Base-by-base conservation (phyloP, 1,284 basidiomycete species). In the Caloboletus firmus region DNA sequence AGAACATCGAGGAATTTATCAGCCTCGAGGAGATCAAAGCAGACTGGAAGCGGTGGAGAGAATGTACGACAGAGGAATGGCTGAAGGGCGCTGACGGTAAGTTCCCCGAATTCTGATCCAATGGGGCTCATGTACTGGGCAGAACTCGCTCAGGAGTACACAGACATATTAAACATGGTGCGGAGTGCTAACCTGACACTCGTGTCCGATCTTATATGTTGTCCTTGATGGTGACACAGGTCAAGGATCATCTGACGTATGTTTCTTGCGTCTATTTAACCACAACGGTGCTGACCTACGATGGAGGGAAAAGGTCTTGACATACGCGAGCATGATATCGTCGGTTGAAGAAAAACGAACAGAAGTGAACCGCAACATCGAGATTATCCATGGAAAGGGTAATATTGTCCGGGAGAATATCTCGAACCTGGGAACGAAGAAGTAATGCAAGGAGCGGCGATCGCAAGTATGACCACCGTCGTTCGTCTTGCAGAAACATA, bases 11-110 rank as follows among this genome's bases (percentile, higher is more conserved):
- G 3, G 58, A 63, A 18, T 52, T 60, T 37, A 9, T 72, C 20
- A 58, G 20, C 30, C 48, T 59, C 4, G 58, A 60, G 7, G 64
- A 68, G 30, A 59, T 65, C 12, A 50, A 56, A 24, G 53, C 51
- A 8, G 56, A 57, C 15, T 67, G 68, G 54, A 68, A 62, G 34
- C 59, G 54, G 48, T 69, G 69, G 70, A 60, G 40, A 40, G 64
- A 59, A 8, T 70, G 67, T 34, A 58, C 64, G 12, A 66, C 44
- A 30, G 69, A 69, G 20, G 69, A 69, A 34, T 69, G 70, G 70
- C n/a, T 72, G 18, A 62, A 67, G 42, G 69, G 59, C 18, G 51
- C 59, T 13, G 69, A 72, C 22, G 57, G 67, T 72, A n/a, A 50
- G 64, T 40, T 41, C 30, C 36, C 35, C 31, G 4, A 31, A 24